Base-by-base conservation (phyloP, 2,329 filamentous ascomycete species). In the Sporothrix luriei region DNA sequence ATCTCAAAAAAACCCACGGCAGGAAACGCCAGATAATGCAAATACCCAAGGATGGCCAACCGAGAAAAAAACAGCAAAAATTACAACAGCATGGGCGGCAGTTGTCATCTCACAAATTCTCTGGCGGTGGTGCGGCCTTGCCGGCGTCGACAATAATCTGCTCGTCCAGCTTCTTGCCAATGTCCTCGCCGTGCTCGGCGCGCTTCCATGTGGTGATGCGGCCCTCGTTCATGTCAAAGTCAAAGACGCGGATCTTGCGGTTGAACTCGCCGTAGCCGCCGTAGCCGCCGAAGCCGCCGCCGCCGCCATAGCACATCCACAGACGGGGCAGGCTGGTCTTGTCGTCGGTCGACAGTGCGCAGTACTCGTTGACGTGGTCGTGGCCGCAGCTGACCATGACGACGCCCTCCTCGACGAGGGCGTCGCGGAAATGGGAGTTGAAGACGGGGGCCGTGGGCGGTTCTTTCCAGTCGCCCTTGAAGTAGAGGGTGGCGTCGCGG, bases 291-390 rank as follows among this genome's bases (percentile, higher is more conserved):
- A 99, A 97, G 1, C 95, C 95, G 38, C 89, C 88, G 33, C 91
- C 95, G 43, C 95, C 95, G 10, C 90, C 94, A 79, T 98, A 98
- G 82, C 95, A 99, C 94, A 99, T 97, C 95, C 95, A 99, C 2
- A 98, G 82, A 40, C 90, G 86, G 0, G 91, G 89, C n/a, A 83
- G 79, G 26, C 81, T 81, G 40, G 83, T 79, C 46, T 40, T 5
- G 52, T 85, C 80, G 66, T 85, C 79, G 3, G 82, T 79, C 1
- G 85, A 88, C 10, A 97, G 84, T 73, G 91, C 89, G 79, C 95
- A 99, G 79, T 97, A 98, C 77, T 99, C 95, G 77, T 99, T 99
- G 73, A 91, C 94, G 77, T 99, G 95, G 77, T 99, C 95, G 78
- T 98, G 94, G 77, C 94, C 94, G 76, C 92, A 96, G 75, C 92